These are phyloP conservation scores for Odontarrhena argentea DNA, from an alignment of 345 rosid species.

Conservation along the genomic window DNA sequence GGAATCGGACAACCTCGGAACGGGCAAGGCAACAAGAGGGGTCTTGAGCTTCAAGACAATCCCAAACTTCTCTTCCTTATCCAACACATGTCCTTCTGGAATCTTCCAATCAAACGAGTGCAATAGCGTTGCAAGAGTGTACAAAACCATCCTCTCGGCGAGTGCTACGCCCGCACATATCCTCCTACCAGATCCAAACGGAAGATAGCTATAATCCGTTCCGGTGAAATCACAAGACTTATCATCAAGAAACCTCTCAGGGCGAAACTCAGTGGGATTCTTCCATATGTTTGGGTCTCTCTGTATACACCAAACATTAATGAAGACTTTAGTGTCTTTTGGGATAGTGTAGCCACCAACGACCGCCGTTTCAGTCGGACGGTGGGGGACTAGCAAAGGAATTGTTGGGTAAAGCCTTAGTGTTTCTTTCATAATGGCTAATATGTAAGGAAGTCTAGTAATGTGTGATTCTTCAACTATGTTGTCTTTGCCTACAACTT, in stretches of 20 bases:
- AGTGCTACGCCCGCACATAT: conserved; percentile 68
- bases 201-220: conserved; percentile 54
- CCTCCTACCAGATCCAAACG: conserved; percentile 89
- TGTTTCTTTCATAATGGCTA: conserved; percentile 38
- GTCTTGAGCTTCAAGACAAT: conserved; percentile 64
- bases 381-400: conserved; percentile 33
- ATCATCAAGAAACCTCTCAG: conserved; percentile 36
- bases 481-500: conserved; percentile 30
- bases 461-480: conserved; percentile 38
- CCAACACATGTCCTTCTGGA: conserved; percentile 35
- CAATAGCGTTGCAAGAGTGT: conserved; percentile 56
- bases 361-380: conserved; percentile 12
- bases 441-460: conserved; percentile 25
- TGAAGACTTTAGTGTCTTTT: conserved; percentile 26
- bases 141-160: conserved; percentile 74
- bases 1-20: conserved; percentile 52
- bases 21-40: conserved; percentile 55
- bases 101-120: conserved; percentile 81
- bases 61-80: conserved; percentile 69
- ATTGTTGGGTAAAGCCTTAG: conserved; percentile 32
- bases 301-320: conserved; percentile 32
- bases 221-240: conserved; percentile 59
- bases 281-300: conserved; percentile 35
- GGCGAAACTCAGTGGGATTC: conserved; percentile 23
- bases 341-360: conserved; percentile 31